Evolutionary conservation across 75 land plant species (phyloP).

Genomic region (Adiantum capillusveneris): DNA sequence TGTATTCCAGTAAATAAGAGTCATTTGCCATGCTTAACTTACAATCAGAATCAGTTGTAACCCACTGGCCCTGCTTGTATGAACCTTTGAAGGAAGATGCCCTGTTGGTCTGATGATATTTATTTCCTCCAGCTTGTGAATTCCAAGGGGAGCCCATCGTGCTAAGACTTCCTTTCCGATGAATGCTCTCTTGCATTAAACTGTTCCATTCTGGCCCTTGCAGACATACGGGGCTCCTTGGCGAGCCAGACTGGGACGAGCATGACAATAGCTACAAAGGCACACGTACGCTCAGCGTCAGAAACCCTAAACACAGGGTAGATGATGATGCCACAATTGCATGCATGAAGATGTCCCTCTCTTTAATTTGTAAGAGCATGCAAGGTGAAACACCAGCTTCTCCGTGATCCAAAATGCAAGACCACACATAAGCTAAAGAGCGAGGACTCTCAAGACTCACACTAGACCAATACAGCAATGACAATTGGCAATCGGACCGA

Average conservation of each 20-base stretch:
- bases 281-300: background rate
- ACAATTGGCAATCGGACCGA: no score
- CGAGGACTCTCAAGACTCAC: no score
- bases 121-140: background rate
- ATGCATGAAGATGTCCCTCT: no score
- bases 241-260: background rate
- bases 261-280: background rate
- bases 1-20: no score
- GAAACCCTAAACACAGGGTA: no score
- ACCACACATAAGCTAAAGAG: no score
- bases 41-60: conserved; percentile 4
- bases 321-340: no score
- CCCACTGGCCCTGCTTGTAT: conserved; percentile 1
- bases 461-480: no score
- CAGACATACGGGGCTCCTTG: background rate
- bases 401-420: no score
- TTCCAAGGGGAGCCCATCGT: conserved; percentile 5
- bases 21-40: background rate
- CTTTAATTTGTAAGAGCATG: no score
- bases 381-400: no score
- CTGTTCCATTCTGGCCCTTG: background rate
- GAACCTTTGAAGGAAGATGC: background rate
- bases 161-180: background rate
- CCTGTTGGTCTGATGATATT: background rate
- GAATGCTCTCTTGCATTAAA: background rate